Percentiles rank a stretch among this genome's conserved stretches.
Evolutionary conservation across 2,329 filamentous ascomycete species (phyloP).

Genomic region (Colletotrichum lindemuthianum): DNA sequence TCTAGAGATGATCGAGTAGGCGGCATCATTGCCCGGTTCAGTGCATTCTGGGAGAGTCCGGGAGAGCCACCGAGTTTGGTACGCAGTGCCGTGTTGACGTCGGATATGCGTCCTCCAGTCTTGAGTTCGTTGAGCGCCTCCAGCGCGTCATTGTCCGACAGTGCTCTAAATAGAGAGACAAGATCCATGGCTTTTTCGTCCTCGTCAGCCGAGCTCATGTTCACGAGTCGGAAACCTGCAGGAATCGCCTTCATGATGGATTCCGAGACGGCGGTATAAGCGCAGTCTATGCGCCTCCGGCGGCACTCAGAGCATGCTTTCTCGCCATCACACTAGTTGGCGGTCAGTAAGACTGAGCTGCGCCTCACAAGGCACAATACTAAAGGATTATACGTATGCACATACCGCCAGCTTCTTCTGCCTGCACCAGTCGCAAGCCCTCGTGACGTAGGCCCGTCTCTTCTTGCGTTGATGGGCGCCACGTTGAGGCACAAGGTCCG

Average conservation of each 20-base stretch:
- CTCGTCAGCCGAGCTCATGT: no score
- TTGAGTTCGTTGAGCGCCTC: background rate
- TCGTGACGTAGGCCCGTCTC: background rate
- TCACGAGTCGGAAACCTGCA: background rate
- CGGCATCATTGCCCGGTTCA: slow-evolving; percentile 3
- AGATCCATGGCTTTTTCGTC: background rate
- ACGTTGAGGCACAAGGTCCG: no score
- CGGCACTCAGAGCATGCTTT: background rate
- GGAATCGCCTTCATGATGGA: background rate
- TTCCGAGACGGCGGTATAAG: background rate
- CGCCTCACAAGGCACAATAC: background rate
- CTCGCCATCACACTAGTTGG: slow-evolving; percentile 8
- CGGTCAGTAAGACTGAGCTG: background rate
- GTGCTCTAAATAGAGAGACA: background rate
- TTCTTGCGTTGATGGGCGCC: background rate
- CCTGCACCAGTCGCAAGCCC: slow-evolving; percentile 9
- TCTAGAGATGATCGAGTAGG: slow-evolving; percentile 6
- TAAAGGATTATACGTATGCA: background rate
- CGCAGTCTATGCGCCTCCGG: background rate
- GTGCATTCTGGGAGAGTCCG: background rate
- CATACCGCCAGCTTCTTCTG: slow-evolving; percentile 8
- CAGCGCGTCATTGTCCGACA: background rate
- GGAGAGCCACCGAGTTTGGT: background rate
- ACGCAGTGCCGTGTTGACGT: no score
- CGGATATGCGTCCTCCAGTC: no score